Evolutionary conservation across 179 eudicot species (phyloP).

Genomic region (Silene coronaria): DNA sequence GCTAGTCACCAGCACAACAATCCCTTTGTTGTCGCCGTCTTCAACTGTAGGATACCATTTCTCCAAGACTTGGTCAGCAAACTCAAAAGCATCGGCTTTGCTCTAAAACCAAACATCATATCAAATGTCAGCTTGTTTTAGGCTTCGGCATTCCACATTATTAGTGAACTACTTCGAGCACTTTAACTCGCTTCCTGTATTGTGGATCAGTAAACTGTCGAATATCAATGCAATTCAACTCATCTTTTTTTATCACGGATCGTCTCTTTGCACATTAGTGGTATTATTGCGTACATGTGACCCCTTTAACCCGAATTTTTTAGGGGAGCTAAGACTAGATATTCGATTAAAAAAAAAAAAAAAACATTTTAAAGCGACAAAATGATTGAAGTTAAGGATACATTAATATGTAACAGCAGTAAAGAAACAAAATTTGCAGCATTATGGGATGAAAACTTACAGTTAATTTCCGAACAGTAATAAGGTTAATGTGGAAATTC

Average conservation of each 20-base stretch:
- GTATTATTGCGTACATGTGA: too few relatives aligned
- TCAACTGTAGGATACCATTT: conserved; percentile 86
- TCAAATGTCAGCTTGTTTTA: not conserved
- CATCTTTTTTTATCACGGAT: too few relatives aligned
- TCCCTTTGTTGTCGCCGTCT: conserved; percentile 86
- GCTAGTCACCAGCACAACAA: conserved; percentile 90
- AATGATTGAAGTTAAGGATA: not conserved
- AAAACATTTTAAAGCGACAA: too few relatives aligned
- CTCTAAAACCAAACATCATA: conserved; percentile 44
- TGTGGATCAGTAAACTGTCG: too few relatives aligned
- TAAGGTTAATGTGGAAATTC: conserved; percentile 65
- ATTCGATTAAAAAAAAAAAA: too few relatives aligned
- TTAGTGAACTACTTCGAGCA: not conserved
- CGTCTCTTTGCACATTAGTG: too few relatives aligned
- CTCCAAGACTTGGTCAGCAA: conserved; percentile 93
- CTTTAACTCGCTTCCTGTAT: not conserved
- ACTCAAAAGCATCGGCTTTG: conserved; percentile 99
- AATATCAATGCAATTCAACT: too few relatives aligned
- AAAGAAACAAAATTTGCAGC: not conserved
- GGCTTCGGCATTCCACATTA: conserved; percentile 6
- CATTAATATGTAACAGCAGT: not conserved
- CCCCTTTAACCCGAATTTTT: too few relatives aligned
- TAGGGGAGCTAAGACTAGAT: too few relatives aligned
- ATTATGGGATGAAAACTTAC: conserved; percentile 39
- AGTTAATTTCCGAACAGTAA: conserved; percentile 90